Conservation (phyloP, 768 basidiomycete genomes). For the Pleurotus cornucopiae region DNA sequence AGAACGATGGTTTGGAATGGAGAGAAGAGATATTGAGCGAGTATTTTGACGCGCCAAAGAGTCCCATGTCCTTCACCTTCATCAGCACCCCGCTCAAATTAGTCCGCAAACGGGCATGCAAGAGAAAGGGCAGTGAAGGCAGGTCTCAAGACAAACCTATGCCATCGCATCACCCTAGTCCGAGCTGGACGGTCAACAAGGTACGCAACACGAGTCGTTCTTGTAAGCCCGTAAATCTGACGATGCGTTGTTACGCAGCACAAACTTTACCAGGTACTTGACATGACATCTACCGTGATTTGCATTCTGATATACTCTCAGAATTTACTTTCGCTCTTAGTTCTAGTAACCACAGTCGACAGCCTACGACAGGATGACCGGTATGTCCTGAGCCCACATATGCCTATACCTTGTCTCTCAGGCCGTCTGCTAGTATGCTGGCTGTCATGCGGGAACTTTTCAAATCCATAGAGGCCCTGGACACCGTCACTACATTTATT, state of each 20-base stretch:
- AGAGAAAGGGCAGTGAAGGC: background rate
- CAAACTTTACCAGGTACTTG: constrained; percentile 7
- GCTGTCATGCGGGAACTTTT: background rate
- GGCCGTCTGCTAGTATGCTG: background rate
- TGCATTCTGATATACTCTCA: background rate
- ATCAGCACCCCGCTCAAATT: background rate
- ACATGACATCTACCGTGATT: background rate
- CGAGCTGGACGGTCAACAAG: background rate
- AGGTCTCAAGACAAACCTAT: background rate
- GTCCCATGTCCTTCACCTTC: background rate
- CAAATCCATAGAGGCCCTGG: constrained; percentile 1
- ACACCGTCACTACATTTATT: background rate
- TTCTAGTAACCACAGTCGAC: background rate
- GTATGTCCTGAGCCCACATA: background rate
- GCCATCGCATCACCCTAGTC: background rate
- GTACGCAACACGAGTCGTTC: background rate
- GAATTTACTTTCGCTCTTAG: constrained; percentile 1
- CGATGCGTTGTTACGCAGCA: background rate
- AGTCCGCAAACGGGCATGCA: constrained; percentile 1
- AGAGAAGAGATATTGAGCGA: background rate
- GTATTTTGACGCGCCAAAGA: background rate
- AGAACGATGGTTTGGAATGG: background rate
- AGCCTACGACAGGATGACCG: background rate
- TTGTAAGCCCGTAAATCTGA: background rate
- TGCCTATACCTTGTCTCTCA: background rate